Conservation (phyloP, 1,139 yeast genomes). For the Arxiozyma slooffiae region DNA sequence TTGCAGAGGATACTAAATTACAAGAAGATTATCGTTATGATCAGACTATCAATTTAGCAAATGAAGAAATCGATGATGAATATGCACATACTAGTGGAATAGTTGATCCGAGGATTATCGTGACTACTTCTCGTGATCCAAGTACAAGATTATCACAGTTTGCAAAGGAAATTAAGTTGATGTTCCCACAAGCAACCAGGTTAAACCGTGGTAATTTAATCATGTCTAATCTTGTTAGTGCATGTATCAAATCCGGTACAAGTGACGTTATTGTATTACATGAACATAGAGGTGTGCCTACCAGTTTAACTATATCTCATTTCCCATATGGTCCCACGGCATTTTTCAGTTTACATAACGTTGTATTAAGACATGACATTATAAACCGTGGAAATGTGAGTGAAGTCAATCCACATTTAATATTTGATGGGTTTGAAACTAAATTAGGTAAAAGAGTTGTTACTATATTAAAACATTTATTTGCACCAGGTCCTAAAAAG, state of each 20-base stretch:
- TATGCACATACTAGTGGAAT: slow-evolving; percentile 81
- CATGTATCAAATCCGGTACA: slow-evolving; percentile 67
- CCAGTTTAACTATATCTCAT: slow-evolving; percentile 84
- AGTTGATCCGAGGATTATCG: slow-evolving; percentile 79
- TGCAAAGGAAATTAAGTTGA: slow-evolving; percentile 78
- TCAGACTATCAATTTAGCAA: slow-evolving; percentile 41
- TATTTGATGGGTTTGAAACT: slow-evolving; percentile 84
- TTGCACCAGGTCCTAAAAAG: slow-evolving; percentile 94
- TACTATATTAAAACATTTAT: slow-evolving; percentile 72
- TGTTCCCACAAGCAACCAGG: slow-evolving; percentile 84
- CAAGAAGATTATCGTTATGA: slow-evolving; percentile 80
- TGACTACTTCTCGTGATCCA: slow-evolving; percentile 91
- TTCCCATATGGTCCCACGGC: slow-evolving; percentile 98
- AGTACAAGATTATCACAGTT: slow-evolving; percentile 77
- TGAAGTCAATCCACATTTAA: slow-evolving; percentile 87
- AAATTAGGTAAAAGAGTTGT: slow-evolving; percentile 76
- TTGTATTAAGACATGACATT: slow-evolving; percentile 86
- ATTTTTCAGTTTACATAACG: slow-evolving; percentile 87
- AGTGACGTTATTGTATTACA: slow-evolving; percentile 80
- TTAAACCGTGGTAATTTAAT: slow-evolving; percentile 89
- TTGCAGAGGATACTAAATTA: slow-evolving; percentile 76
- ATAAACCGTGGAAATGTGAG: slow-evolving; percentile 77
- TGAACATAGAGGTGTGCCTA: slow-evolving; percentile 97
- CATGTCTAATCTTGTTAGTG: slow-evolving; percentile 73
- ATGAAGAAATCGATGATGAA: slow-evolving; percentile 74